Evolutionary conservation across 2,329 filamentous ascomycete species (phyloP).

Genomic region (Exutisphaerella laricina): DNA sequence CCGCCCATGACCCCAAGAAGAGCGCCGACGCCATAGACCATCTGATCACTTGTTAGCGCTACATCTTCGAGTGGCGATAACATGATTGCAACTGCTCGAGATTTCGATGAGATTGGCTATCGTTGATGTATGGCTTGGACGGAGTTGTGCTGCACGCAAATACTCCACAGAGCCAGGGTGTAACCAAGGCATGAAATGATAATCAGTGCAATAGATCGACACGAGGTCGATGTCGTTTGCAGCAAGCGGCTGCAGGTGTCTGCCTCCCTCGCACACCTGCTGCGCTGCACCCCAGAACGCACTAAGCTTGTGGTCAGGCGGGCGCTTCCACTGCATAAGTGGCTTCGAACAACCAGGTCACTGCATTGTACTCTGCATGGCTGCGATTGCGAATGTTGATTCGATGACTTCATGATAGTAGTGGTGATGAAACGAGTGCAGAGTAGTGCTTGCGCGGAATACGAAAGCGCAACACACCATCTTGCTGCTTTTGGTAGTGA

Average conservation of each 20-base stretch:
- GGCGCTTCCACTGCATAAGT: constrained; percentile 30
- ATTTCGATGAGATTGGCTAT: constrained; percentile 3
- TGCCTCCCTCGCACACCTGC: constrained; percentile 18
- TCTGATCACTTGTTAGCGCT: constrained; percentile 51
- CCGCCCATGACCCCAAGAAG: constrained; percentile 87
- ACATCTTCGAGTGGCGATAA: constrained; percentile 2
- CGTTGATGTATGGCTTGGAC: constrained; percentile 5
- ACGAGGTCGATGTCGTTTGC: constrained; percentile 17
- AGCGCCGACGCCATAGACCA: constrained; percentile 91
- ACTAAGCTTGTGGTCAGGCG: constrained; percentile 32
- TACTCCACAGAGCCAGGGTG: constrained; percentile 8
- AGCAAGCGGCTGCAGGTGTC: constrained; percentile 20
- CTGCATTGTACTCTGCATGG: constrained; percentile 25
- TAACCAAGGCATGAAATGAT: constrained; percentile 9
- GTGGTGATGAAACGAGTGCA: constrained; percentile 12
- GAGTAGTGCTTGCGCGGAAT: constrained; percentile 16
- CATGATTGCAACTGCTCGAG: background rate
- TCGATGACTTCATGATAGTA: constrained; percentile 14
- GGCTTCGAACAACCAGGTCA: constrained; percentile 21
- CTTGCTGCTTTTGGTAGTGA: constrained; percentile 11
- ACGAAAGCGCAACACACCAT: constrained; percentile 24
- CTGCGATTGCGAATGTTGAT: constrained; percentile 15
- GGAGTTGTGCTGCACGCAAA: background rate
- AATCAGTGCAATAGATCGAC: constrained; percentile 21
- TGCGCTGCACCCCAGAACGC: constrained; percentile 23